A percentile compares a stretch with the other conserved stretches of the same genome.
Evolutionary conservation across 2,329 filamentous ascomycete species (phyloP).

Genomic region (Nothomitra cinnamomea): DNA sequence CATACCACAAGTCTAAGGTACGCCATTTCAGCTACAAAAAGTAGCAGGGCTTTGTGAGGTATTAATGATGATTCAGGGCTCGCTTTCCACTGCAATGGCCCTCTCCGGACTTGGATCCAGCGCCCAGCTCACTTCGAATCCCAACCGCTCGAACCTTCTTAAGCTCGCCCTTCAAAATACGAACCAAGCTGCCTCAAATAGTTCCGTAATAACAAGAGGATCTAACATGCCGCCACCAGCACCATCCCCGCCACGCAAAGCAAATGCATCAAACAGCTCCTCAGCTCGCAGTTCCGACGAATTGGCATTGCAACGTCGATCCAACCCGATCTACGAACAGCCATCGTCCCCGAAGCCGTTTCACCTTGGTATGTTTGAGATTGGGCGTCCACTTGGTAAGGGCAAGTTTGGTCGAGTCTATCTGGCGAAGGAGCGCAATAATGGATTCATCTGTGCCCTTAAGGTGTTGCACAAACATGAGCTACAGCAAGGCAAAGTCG

Average conservation of each 20-base stretch:
- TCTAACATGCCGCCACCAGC: conserved; percentile 21
- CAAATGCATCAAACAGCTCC: conserved; percentile 25
- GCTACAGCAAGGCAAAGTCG: conserved; percentile 61
- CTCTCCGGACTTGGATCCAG: conserved; percentile 29
- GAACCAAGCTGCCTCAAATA: conserved; percentile 37
- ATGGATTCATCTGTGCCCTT: conserved; percentile 69
- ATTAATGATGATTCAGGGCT: conserved; percentile 23
- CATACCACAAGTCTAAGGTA: conserved; percentile 7
- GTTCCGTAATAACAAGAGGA: conserved; percentile 42
- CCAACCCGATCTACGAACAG: conserved; percentile 37
- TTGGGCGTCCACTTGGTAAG: conserved; percentile 70
- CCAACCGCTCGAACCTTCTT: conserved; percentile 62
- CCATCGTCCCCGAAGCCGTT: conserved; percentile 38
- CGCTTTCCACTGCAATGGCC: conserved; percentile 28
- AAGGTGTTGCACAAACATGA: conserved; percentile 79
- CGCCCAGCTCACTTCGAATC: conserved; percentile 27
- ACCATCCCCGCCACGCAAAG: conserved; percentile 36
- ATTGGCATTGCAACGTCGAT: conserved; percentile 32
- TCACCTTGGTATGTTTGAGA: conserved; percentile 89
- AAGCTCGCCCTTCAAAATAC: conserved; percentile 73
- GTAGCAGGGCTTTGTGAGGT: not conserved
- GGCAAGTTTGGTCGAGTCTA: conserved; percentile 81
- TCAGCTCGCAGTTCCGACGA: conserved; percentile 31
- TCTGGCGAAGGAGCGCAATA: conserved; percentile 61
- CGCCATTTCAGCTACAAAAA: not conserved